phyloP scores from a whole-genome alignment of 208 protist species.

The Herpetomonas samuelpessoai region DNA sequence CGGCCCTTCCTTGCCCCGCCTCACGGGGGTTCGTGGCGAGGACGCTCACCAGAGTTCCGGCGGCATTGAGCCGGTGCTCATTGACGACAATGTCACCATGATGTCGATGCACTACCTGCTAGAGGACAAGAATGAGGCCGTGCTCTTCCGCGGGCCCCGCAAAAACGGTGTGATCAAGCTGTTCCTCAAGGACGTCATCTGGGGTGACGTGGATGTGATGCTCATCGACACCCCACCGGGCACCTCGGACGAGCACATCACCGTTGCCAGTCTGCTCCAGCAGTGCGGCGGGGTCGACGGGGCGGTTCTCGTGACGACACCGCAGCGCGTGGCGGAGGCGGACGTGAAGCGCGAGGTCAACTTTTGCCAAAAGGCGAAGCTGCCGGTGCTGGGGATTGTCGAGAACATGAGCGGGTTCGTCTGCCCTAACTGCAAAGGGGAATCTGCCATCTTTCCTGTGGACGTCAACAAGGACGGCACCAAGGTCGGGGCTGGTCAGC shows the following conservation, averaged over 20 bases:
- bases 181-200: constrained; percentile 98
- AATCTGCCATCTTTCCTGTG: constrained; percentile 92
- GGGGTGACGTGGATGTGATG: constrained; percentile 98
- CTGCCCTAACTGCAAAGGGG: constrained; percentile 93
- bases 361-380: constrained; percentile 98
- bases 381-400: constrained; percentile 98
- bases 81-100: constrained; percentile 95
- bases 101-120: constrained; percentile 99
- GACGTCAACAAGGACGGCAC: constrained; percentile 19
- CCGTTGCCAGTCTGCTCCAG: constrained; percentile 91
- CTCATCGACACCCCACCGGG: constrained; percentile 99
- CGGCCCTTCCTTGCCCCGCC: constrained; percentile 94
- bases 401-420: constrained; percentile 99
- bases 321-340: constrained; percentile 97
- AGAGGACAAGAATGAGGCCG: constrained; percentile 94
- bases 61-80: constrained; percentile 96
- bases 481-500: constrained; percentile 55
- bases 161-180: constrained; percentile 99
- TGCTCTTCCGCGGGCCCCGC: constrained; percentile 98
- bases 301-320: constrained; percentile 96
- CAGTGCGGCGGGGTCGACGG: constrained; percentile 80
- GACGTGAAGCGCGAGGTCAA: constrained; percentile 98
- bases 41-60: constrained; percentile 88
- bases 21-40: constrained; percentile 86
- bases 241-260: constrained; percentile 99